Evolutionary conservation across 176 grass and related monocot genomes (phyloP).

Genomic region (Pontederia crassipes): DNA sequence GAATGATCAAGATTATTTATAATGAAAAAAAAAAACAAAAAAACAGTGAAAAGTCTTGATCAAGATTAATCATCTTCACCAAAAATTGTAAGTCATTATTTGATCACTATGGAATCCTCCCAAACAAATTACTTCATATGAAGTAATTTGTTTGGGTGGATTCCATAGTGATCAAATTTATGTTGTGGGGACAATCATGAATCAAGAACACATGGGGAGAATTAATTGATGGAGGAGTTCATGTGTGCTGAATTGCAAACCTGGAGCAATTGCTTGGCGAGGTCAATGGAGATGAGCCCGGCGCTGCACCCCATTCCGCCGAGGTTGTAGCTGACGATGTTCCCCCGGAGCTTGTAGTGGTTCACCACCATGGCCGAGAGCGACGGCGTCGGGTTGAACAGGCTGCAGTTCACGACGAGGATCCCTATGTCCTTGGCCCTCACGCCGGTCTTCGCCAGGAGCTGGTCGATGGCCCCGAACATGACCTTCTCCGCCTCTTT

Average conservation of each 20-base stretch:
- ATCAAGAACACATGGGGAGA: not conserved
- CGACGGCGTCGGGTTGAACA: constrained; percentile 7
- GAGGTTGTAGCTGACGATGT: constrained; percentile 4
- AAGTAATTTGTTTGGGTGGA: too few relatives aligned
- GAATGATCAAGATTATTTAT: too few relatives aligned
- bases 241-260: not conserved
- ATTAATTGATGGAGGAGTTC: not conserved
- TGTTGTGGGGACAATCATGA: too few relatives aligned
- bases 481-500: constrained; percentile 13
- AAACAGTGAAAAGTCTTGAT: too few relatives aligned
- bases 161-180: too few relatives aligned
- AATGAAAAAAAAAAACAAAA: too few relatives aligned
- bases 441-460: not conserved
- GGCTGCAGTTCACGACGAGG: constrained; percentile 9
- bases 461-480: constrained; percentile 10
- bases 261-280: constrained; percentile 12
- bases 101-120: too few relatives aligned
- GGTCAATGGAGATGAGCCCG: constrained; percentile 5
- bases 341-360: constrained; percentile 7
- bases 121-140: too few relatives aligned
- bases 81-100: too few relatives aligned
- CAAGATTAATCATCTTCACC: too few relatives aligned
- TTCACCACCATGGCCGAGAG: constrained; percentile 13
- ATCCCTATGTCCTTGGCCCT: constrained; percentile 7
- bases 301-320: constrained; percentile 16